Evolutionary conservation across 1,139 yeast species (phyloP), one percentile per base, ranked within the genome.

Genomic region (Candida sp.): DNA sequence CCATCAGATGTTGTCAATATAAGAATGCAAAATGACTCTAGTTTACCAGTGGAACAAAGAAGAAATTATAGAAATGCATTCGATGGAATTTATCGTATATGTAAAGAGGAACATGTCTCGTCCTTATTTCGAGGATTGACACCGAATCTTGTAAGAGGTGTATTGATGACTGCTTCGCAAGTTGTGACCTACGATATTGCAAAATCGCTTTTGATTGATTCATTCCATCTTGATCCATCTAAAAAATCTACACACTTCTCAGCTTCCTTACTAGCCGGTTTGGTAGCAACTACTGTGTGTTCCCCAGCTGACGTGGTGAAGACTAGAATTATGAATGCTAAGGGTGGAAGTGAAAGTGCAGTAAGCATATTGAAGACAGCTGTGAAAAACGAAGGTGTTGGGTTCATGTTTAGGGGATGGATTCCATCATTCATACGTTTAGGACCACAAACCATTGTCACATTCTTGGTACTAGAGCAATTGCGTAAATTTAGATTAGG

Each of bases 281-380:
- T 88, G 33, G 90, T 87, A 8, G 96, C 96, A 4, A 88, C 96
- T 1, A 89, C 96, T 0, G 86, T 87, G 21, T 89, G 96, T 61
- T 86, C 95, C 1, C 96, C 96, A 0, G 96, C 93, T 7, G 96
- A 89, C 63, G 97, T 89, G 7, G 84, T 89, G 42, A 89, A 88
- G 64, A 89, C 96, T 1, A 73, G 95, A 57, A 84, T 88, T 47
- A 89, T 89, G 96, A 84, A 86, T 53, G 69, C 79, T 25, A 79
- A 84, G 39, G 77, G 77, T 11, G 46, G 64, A n/a, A 58, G 65
- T 6, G 66, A 69, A 19, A 63, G 79, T 37, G 85, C 89, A 1
- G 43, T 79, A 2, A 51, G 64, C 3, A 81, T 84, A 30, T 66
- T 87, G 50, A 56, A 55, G 1, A 60, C 66, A 9, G 89, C 95